These are phyloP conservation scores for Wickerhamiella infanticola DNA, from an alignment of 1,139 yeast genomes.

Conservation along the genomic window DNA sequence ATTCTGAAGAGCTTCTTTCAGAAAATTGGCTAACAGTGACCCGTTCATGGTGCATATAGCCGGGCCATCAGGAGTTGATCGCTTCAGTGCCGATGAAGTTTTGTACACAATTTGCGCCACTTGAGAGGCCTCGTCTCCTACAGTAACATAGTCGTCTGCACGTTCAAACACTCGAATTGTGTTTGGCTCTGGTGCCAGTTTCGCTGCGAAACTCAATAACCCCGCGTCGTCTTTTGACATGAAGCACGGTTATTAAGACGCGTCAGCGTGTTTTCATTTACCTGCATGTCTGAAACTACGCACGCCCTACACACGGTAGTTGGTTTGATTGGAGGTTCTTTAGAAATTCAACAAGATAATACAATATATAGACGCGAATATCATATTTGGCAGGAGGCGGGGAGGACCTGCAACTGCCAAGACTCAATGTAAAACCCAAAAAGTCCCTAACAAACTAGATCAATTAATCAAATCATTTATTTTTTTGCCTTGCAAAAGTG, in stretches of 20 bases:
- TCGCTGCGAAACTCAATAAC: neutral
- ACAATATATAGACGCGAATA: too few species aligned
- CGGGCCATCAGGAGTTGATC: constrained; percentile 22
- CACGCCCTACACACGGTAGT: too few species aligned
- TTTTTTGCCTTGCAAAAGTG: too few species aligned
- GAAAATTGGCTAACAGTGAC: constrained; percentile 51
- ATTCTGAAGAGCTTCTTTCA: constrained; percentile 53
- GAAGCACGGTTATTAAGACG: neutral
- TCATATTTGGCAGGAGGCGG: too few species aligned
- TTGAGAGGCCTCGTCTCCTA: constrained; percentile 61
- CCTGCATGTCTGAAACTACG: too few species aligned
- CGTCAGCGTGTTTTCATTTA: too few species aligned
- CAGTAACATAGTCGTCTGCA: constrained; percentile 60
- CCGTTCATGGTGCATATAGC: constrained; percentile 51
- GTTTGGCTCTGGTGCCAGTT: neutral
- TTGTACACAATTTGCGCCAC: constrained; percentile 76
- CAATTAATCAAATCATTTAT: too few species aligned
- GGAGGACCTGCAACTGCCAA: too few species aligned
- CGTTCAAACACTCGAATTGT: constrained; percentile 58
- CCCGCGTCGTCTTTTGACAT: neutral
- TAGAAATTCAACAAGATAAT: too few species aligned
- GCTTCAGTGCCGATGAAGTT: constrained; percentile 65
- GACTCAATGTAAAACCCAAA: too few species aligned
- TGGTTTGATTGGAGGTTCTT: too few species aligned
- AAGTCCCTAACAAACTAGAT: too few species aligned